Conservation (phyloP, 345 rosid genomes). For the Brassica nigra region DNA sequence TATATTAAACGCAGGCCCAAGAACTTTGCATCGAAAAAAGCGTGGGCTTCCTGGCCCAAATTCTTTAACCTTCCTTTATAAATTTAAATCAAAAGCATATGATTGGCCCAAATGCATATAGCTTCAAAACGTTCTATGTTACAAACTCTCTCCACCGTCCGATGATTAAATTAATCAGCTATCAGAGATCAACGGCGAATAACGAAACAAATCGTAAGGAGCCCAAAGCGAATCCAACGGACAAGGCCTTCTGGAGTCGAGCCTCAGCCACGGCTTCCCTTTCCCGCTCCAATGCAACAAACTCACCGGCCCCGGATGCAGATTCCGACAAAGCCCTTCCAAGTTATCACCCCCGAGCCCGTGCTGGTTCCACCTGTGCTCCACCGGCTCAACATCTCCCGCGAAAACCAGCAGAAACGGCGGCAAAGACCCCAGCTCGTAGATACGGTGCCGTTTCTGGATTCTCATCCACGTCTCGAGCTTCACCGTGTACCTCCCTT, state of each 20-base stretch:
- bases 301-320: slow-evolving; percentile 84
- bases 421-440: slow-evolving; percentile 82
- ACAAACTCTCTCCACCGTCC: slow-evolving; percentile 19
- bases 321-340: slow-evolving; percentile 63
- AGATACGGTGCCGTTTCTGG: slow-evolving; percentile 71
- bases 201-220: slow-evolving; percentile 70
- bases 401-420: slow-evolving; percentile 84
- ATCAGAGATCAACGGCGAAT: slow-evolving; percentile 57
- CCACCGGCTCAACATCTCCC: slow-evolving; percentile 75
- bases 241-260: slow-evolving; percentile 63
- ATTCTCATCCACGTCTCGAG: slow-evolving; percentile 77
- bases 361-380: slow-evolving; percentile 92
- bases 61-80: background rate
- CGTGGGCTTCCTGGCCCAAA: background rate
- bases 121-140: background rate
- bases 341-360: slow-evolving; percentile 90
- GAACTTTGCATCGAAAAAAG: background rate
- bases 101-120: background rate
- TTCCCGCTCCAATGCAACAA: slow-evolving; percentile 92
- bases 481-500: slow-evolving; percentile 61
- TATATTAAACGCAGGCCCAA: background rate
- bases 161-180: slow-evolving; percentile 39
- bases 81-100: background rate
- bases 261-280: slow-evolving; percentile 86
- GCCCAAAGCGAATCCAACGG: slow-evolving; percentile 64